Percentiles rank a stretch among this genome's conserved stretches.
Conservation (phyloP, 2,329 filamentous ascomycete species). For the Cladobotryum mycophilum region DNA sequence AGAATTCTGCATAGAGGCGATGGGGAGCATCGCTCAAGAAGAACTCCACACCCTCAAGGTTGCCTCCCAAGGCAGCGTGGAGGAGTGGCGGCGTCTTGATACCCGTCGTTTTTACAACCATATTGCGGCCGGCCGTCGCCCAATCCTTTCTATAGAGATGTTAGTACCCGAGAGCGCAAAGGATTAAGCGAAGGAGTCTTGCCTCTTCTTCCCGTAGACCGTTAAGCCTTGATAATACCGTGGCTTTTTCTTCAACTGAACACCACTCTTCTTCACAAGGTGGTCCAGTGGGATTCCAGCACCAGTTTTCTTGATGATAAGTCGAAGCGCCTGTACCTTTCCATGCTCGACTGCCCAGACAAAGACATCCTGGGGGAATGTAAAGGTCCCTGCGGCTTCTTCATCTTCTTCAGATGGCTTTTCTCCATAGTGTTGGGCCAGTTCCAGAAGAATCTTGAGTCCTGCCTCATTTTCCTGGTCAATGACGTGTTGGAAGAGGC, state of each 20-base stretch:
- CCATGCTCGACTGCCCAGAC: slow-evolving; percentile 38
- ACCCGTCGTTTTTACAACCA: slow-evolving; percentile 33
- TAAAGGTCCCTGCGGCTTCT: slow-evolving; percentile 27
- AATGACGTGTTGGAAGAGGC: slow-evolving; percentile 42
- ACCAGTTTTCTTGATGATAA: slow-evolving; percentile 60
- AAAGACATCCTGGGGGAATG: slow-evolving; percentile 38
- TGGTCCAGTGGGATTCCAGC: slow-evolving; percentile 63
- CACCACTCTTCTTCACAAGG: slow-evolving; percentile 58
- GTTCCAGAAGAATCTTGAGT: slow-evolving; percentile 52
- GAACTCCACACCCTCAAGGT: slow-evolving; percentile 67
- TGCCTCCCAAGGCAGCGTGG: slow-evolving; percentile 49
- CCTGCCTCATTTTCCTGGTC: slow-evolving; percentile 45
- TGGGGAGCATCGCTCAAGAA: slow-evolving; percentile 66
- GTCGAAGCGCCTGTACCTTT: slow-evolving; percentile 51
- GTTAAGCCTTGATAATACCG: slow-evolving; percentile 71
- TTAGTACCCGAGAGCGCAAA: slow-evolving; percentile 8
- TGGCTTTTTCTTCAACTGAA: slow-evolving; percentile 58
- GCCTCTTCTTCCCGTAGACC: slow-evolving; percentile 66
- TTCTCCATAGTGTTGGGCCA: slow-evolving; percentile 39
- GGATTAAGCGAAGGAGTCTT: slow-evolving; percentile 6
- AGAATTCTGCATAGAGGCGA: slow-evolving; percentile 63
- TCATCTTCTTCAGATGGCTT: slow-evolving; percentile 30
- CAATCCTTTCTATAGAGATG: slow-evolving; percentile 51
- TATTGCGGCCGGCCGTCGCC: slow-evolving; percentile 56
- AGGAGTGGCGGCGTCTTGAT: slow-evolving; percentile 53